Base-by-base conservation (phyloP, 2,329 filamentous ascomycete genomes). In the Mariannaea sp. region DNA sequence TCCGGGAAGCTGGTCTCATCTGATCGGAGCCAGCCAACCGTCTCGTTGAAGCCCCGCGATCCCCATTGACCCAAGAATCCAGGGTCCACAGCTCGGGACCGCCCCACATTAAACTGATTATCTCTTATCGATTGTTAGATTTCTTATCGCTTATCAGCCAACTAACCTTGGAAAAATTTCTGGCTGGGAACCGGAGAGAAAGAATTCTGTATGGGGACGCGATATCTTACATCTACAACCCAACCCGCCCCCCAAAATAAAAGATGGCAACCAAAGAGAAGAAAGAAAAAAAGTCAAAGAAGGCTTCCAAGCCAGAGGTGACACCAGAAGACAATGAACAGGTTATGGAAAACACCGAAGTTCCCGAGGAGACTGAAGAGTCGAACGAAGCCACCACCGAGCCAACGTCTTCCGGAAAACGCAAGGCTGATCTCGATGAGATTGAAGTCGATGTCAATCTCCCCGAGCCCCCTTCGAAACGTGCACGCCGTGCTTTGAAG, bases 401-500 rank as follows among this genome's bases (percentile, higher is more conserved):
- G 17, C 55, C 54, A n/a, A 40, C 40, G 3, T 38, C 56, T 19
- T 68, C 68, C 3, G 49, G 61, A 51, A 88, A 95, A 77, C 88
- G 89, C 72, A 94, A 93, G 73, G 77, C 85, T 43, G 74, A 79
- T 49, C 72, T 81, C 49, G 82, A 86, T 41, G 89, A 92, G 66
- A 88, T 99, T 67, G 91, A 96, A 72, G 92, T 99, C 69, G 90
- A 99, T 71, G 76, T 99, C 58, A 80, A 78, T 59, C 86, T 89
- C n/a, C 94, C 94, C 20, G 92, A 97, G 69, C 94, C 94, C 16
- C 90, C 91, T 1, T 97, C 94, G 27, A 99, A 97, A 74, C 95
- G 94, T 70, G 92, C 90, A 57, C 84, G 92, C 63, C 91, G 94
- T 70, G 87, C 87, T 57, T 84, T 95, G 53, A 97, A 97, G 73